phyloP scores from a whole-genome alignment of 129 eudicot species.

The Flaveria ramosissima region DNA sequence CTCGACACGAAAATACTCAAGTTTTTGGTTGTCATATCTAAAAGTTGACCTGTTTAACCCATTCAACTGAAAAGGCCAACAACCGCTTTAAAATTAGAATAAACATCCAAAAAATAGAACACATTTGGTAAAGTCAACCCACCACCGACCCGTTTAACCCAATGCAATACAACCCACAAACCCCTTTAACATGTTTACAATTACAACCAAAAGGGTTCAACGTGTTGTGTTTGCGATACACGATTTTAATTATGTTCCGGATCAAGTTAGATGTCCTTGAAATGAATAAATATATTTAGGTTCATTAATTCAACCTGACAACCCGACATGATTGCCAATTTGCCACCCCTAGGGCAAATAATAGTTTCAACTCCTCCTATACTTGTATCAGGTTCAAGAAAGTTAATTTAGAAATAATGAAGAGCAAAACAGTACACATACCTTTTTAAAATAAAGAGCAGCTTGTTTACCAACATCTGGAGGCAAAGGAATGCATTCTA shows the following conservation, averaged over 20 bases:
- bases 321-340: background rate
- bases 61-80: background rate
- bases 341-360: no score
- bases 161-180: background rate
- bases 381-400: background rate
- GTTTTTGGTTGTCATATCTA: background rate
- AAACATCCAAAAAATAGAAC: background rate
- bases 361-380: background rate
- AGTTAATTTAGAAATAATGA: background rate
- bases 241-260: background rate
- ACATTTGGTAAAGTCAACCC: background rate
- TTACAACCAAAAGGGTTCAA: background rate
- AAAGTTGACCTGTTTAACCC: background rate
- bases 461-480: slow-evolving; percentile 72
- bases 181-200: background rate
- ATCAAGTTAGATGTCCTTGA: background rate
- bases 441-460: slow-evolving; percentile 93
- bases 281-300: background rate
- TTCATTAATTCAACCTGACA: background rate
- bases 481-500: slow-evolving; percentile 92
- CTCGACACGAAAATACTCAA: background rate
- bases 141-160: background rate
- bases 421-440: slow-evolving; percentile 14
- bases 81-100: background rate
- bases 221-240: background rate